phyloP scores from a whole-genome alignment of 1,284 basidiomycete species.

The Malassezia restricta region DNA sequence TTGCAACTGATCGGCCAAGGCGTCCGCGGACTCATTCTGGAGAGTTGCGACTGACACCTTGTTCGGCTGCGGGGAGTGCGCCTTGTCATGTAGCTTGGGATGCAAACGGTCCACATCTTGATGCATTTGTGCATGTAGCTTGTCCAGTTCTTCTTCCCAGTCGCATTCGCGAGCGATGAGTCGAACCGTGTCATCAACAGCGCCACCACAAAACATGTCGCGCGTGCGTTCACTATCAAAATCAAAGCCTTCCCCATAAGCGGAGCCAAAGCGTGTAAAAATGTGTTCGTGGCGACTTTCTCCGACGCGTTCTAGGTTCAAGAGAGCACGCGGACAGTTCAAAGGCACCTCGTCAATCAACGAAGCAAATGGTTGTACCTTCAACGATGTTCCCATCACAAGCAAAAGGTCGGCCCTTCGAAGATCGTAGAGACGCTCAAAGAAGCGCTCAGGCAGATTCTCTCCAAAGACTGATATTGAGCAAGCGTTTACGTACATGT shows the following conservation, averaged over 20 bases:
- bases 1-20: not conserved
- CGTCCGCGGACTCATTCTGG: not conserved
- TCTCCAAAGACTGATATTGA: constrained; percentile 35
- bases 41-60: not conserved
- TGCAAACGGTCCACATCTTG: not conserved
- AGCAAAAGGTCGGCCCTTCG: constrained; percentile 67
- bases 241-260: constrained; percentile 35
- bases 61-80: not conserved
- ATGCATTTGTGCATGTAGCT: not conserved
- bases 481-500: constrained; percentile 19
- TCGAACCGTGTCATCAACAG: constrained; percentile 28
- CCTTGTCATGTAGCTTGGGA: not conserved
- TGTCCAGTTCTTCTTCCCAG: constrained; percentile 23
- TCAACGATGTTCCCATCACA: constrained; percentile 80
- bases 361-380: constrained; percentile 53
- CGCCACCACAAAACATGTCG: constrained; percentile 33
- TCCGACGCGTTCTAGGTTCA: constrained; percentile 53
- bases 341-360: constrained; percentile 48
- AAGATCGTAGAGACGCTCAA: constrained; percentile 45
- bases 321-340: constrained; percentile 49
- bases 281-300: constrained; percentile 45
- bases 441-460: constrained; percentile 36
- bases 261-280: constrained; percentile 27
- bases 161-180: constrained; percentile 25
- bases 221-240: constrained; percentile 25